phyloP scores from a whole-genome alignment of 2,329 filamentous ascomycete species.

The Aspergillus fumigatus region DNA sequence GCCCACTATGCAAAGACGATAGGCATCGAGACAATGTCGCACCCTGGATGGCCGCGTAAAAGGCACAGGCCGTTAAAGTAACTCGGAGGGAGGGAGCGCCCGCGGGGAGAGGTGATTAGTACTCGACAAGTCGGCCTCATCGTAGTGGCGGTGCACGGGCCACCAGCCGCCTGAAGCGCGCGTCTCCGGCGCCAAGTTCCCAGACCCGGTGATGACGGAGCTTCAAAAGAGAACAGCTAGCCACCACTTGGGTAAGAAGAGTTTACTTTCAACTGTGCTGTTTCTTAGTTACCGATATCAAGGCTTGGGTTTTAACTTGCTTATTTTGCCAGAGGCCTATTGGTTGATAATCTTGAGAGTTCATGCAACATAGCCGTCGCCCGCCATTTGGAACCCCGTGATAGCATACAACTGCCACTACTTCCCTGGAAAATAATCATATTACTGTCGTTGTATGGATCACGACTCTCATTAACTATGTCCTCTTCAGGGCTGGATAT shows the following conservation, averaged over 20 bases:
- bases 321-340: too few relatives aligned
- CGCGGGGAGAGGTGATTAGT: slow-evolving; percentile 14
- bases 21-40: slow-evolving; percentile 11
- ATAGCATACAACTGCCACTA: neutral
- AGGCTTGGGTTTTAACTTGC: neutral
- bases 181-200: slow-evolving; percentile 14
- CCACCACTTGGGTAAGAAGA: neutral
- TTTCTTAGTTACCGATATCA: neutral
- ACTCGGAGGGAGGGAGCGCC: slow-evolving; percentile 13
- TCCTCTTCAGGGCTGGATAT: slow-evolving; percentile 50
- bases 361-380: neutral
- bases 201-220: slow-evolving; percentile 17
- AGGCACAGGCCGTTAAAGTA: slow-evolving; percentile 14
- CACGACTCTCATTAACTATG: slow-evolving; percentile 31
- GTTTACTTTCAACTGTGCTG: neutral
- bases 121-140: slow-evolving; percentile 1
- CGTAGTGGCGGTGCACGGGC: slow-evolving; percentile 9
- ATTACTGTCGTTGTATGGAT: slow-evolving; percentile 15
- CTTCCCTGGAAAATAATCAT: neutral
- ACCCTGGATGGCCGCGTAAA: slow-evolving; percentile 11
- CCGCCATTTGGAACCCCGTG: neutral
- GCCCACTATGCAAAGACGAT: slow-evolving; percentile 7
- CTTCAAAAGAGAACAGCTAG: slow-evolving; percentile 15
- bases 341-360: neutral
- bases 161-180: slow-evolving; percentile 14